Evolutionary conservation across 2,329 filamentous ascomycete species (phyloP).

Genomic region (Mycogone perniciosa): DNA sequence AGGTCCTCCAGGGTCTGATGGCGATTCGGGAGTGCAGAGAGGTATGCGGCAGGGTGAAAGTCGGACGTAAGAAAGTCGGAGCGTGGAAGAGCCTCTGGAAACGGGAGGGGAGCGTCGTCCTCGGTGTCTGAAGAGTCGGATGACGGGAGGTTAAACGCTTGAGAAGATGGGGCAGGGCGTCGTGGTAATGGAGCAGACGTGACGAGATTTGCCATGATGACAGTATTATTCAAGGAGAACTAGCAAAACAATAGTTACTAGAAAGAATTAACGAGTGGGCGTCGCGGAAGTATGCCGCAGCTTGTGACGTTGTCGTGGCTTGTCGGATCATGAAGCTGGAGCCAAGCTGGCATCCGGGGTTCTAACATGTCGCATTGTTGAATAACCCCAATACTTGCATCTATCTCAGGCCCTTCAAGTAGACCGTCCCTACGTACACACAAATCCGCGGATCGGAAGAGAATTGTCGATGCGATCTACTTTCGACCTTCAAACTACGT

Average conservation of each 20-base stretch:
- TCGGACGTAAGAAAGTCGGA: slow-evolving; percentile 69
- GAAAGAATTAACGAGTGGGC: neutral
- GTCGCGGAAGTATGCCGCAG: neutral
- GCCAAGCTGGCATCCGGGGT: too few relatives aligned
- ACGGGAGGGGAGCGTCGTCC: slow-evolving; percentile 71
- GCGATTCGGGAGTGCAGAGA: slow-evolving; percentile 72
- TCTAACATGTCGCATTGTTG: slow-evolving; percentile 9
- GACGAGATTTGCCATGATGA: slow-evolving; percentile 23
- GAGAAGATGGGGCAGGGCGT: slow-evolving; percentile 20
- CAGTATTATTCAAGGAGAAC: neutral
- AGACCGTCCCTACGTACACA: too few relatives aligned
- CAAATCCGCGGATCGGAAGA: too few relatives aligned
- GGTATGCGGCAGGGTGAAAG: slow-evolving; percentile 77
- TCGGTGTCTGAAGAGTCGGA: slow-evolving; percentile 35
- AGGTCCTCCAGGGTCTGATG: slow-evolving; percentile 96
- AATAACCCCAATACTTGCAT: slow-evolving; percentile 20
- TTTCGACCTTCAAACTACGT: too few relatives aligned
- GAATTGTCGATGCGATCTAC: too few relatives aligned
- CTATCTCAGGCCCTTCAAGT: neutral
- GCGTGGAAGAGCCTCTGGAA: slow-evolving; percentile 77
- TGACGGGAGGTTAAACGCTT: slow-evolving; percentile 38
- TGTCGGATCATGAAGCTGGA: neutral
- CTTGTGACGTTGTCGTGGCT: neutral
- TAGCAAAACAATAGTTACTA: neutral
- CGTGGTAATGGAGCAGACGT: slow-evolving; percentile 21